Base-by-base conservation (phyloP, 192 early-diverging fungal genomes). In the Coemansia sp. region DNA sequence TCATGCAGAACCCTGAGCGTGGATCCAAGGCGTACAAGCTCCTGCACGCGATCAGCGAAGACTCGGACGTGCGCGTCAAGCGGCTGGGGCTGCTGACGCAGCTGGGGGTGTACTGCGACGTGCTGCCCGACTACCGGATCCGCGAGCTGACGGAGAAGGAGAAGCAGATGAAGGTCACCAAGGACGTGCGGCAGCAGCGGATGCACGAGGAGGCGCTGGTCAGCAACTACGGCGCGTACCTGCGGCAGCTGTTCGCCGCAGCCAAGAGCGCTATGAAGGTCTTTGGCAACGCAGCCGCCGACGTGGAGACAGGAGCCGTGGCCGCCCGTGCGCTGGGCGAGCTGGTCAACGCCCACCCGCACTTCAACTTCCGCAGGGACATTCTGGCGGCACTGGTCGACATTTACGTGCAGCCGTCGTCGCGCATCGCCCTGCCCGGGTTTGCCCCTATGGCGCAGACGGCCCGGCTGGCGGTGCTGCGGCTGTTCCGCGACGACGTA, bases 321-420 rank as follows among this genome's bases (percentile, higher is more conserved):
- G 93, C 93, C 2, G 76, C 95, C 17, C 88, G 90, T 27, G 95
- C 93, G 69, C 77, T 97, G 83, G 90, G 92, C 42, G 89, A 92
- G 50, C 86, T 99, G 5, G 79, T 96, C 54, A 91, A 83, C 7
- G 84, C 87, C 17, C 87, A 91, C 14, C 89, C 97, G 17, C 96
- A 98, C 75, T 99, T 99, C 84, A 99, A 99, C 85, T 99, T 94
- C 73, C 89, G 96, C 48, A 75, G 90, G 46, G 95, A 99, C 68
- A 73, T 99, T 36, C 87, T 99, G 84, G 91, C 89, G 3, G 87
- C 92, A 1, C 73, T 98, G 33, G 88, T 98, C 9, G 76, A 83
- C 68, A 67, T 83, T 11, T 83, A 83, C 60, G 81, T 83, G 63
- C 81, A 83, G 75, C 81, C 81, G 19, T 60, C 81, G 7, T 82